Percentiles rank a stretch among this genome's conserved stretches.
phyloP scores from a whole-genome alignment of 257 asterid genomes.

The Solanum dulcamara region DNA sequence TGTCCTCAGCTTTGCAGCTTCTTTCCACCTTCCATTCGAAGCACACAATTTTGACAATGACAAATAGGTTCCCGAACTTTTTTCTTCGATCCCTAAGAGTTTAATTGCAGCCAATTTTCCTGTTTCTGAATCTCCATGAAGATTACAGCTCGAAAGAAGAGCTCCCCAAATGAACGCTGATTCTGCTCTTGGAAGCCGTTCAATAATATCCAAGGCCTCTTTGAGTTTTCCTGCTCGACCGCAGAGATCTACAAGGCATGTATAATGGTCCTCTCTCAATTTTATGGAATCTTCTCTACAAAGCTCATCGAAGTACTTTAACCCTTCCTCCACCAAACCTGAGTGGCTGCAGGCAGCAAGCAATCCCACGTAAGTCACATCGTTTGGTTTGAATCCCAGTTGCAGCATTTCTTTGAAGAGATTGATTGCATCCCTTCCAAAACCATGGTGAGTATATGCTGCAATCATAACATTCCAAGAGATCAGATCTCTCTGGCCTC shows the following conservation, averaged over 20 bases:
- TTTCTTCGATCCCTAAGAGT: slow-evolving; percentile 16
- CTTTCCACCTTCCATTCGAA: slow-evolving; percentile 24
- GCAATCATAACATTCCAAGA: slow-evolving; percentile 56
- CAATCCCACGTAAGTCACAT: slow-evolving; percentile 41
- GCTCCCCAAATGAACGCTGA: slow-evolving; percentile 33
- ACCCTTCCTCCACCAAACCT: slow-evolving; percentile 49
- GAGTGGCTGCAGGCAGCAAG: slow-evolving; percentile 68
- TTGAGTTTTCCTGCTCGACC: slow-evolving; percentile 40
- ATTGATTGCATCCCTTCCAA: slow-evolving; percentile 35
- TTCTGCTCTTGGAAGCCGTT: slow-evolving; percentile 15
- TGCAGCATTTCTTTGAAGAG: slow-evolving; percentile 36
- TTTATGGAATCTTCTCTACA: slow-evolving; percentile 23
- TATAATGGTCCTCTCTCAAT: slow-evolving; percentile 48
- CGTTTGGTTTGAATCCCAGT: slow-evolving; percentile 33
- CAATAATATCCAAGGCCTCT: slow-evolving; percentile 41
- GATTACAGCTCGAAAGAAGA: slow-evolving; percentile 44
- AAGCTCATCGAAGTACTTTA: slow-evolving; percentile 32
- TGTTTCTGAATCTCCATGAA: slow-evolving; percentile 34
- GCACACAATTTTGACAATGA: slow-evolving; percentile 21
- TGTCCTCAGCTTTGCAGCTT: slow-evolving; percentile 39
- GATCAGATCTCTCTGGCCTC: slow-evolving; percentile 28
- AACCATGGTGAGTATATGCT: slow-evolving; percentile 65
- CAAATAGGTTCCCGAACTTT: slow-evolving; percentile 18
- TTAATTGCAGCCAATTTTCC: slow-evolving; percentile 33
- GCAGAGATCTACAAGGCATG: slow-evolving; percentile 46